A percentile compares a stretch with the other conserved stretches of the same genome.
Conservation (phyloP, 78 protist genomes). For the Goniomonas avonlea region DNA sequence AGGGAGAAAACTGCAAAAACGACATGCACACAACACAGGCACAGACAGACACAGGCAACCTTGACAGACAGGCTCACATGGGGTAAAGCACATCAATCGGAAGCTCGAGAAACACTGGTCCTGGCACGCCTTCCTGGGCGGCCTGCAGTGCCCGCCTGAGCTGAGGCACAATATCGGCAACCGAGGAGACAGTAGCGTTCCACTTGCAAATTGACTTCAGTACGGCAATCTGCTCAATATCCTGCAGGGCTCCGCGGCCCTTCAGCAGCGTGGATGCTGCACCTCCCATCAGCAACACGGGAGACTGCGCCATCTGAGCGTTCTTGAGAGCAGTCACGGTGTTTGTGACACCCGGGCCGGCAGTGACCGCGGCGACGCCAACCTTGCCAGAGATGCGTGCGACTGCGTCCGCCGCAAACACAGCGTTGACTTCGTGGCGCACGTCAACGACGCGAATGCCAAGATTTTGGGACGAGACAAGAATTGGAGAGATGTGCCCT, state of each 20-base stretch:
- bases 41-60: neutral
- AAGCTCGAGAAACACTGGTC: neutral
- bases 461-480: no score
- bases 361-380: conserved; percentile 76
- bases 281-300: conserved; percentile 65
- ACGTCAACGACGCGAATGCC: conserved; percentile 18
- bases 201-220: conserved; percentile 31
- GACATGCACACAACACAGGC: neutral
- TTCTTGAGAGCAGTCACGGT: conserved; percentile 74
- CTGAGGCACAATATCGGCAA: neutral
- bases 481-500: no score
- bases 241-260: conserved; percentile 70
- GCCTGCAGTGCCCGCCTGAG: neutral
- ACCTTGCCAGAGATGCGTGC: conserved; percentile 61
- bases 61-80: no score
- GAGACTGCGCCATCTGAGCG: conserved; percentile 74
- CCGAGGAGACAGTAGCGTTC: neutral
- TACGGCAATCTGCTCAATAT: conserved; percentile 66
- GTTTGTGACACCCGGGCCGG: conserved; percentile 80
- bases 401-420: conserved; percentile 79
- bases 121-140: neutral
- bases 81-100: neutral
- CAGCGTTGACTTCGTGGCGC: conserved; percentile 57
- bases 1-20: neutral
- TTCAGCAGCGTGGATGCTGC: conserved; percentile 60